phyloP scores from a whole-genome alignment of 2,329 filamentous ascomycete genomes.

The Fusarium newnesense region DNA sequence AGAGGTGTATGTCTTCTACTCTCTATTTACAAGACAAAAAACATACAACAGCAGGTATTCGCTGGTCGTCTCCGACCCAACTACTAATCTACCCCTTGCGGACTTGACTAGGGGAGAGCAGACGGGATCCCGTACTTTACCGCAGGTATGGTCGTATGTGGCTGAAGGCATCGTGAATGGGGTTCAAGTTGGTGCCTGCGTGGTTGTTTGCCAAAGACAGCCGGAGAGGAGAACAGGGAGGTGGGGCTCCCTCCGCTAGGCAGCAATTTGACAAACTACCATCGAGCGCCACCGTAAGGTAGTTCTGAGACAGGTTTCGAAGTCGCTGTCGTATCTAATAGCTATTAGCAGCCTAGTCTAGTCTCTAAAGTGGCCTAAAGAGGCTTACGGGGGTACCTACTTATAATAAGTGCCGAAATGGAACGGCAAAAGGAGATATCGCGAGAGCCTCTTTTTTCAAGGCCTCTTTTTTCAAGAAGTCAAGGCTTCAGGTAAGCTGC shows the following conservation, averaged over 20 bases:
- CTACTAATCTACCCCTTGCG: constrained; percentile 12
- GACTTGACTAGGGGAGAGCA: constrained; percentile 7
- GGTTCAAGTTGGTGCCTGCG: neutral
- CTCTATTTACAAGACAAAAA: neutral
- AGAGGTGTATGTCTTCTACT: neutral
- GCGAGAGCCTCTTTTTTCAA: too few relatives aligned
- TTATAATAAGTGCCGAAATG: too few relatives aligned
- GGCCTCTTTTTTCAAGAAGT: too few relatives aligned
- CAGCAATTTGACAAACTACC: neutral
- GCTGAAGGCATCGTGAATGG: neutral
- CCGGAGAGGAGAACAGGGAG: neutral
- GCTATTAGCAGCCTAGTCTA: too few relatives aligned
- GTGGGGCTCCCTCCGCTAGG: neutral
- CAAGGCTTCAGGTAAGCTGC: too few relatives aligned
- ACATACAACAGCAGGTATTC: constrained; percentile 15
- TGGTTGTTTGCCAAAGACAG: neutral
- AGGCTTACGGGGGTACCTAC: too few relatives aligned
- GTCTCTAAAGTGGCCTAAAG: too few relatives aligned
- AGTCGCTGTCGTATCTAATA: too few relatives aligned
- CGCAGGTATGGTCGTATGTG: constrained; percentile 15
- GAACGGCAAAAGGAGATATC: too few relatives aligned
- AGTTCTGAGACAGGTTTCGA: too few relatives aligned
- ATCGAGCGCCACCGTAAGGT: too few relatives aligned
- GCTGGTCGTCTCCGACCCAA: constrained; percentile 8
- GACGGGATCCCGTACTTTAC: constrained; percentile 11